phyloP scores from a whole-genome alignment of 2,329 filamentous ascomycete species.

The Cladophialophora immunda region DNA sequence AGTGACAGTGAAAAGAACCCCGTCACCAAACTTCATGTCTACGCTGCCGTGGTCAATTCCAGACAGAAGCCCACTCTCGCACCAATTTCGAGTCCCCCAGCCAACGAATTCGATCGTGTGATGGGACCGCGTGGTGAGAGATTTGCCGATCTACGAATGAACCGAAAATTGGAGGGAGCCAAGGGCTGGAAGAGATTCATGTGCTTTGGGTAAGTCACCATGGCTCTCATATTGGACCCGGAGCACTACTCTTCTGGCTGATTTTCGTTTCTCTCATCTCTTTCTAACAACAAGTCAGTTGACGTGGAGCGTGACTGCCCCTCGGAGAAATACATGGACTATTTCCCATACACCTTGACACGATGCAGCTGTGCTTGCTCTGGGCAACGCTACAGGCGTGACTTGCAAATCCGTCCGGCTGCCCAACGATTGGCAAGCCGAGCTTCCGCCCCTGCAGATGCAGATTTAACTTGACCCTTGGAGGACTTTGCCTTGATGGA shows the following conservation, averaged over 20 bases:
- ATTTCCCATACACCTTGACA: neutral
- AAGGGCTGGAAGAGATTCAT: conserved; percentile 30
- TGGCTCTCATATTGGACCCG: neutral
- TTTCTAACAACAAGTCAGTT: conserved; percentile 6
- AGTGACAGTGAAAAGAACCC: conserved; percentile 27
- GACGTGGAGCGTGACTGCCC: neutral
- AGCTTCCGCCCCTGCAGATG: neutral
- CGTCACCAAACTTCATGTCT: conserved; percentile 32
- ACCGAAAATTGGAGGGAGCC: conserved; percentile 23
- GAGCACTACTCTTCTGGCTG: neutral
- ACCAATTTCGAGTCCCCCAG: conserved; percentile 11
- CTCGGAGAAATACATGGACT: neutral
- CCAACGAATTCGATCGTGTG: conserved; percentile 27
- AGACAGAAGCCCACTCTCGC: conserved; percentile 30
- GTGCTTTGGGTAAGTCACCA: conserved; percentile 27
- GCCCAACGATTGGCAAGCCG: neutral
- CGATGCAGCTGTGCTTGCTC: neutral
- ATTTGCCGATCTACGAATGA: conserved; percentile 33
- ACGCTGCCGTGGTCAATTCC: conserved; percentile 22
- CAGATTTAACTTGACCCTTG: neutral
- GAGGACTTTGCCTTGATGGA: neutral
- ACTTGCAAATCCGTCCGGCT: neutral
- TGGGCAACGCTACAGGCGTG: neutral
- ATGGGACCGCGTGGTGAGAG: conserved; percentile 33
- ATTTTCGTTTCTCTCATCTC: neutral